A percentile compares a stretch with the other conserved stretches of the same genome.
phyloP scores from a whole-genome alignment of 1,284 basidiomycete genomes.

The Moesziomyces sp. region DNA sequence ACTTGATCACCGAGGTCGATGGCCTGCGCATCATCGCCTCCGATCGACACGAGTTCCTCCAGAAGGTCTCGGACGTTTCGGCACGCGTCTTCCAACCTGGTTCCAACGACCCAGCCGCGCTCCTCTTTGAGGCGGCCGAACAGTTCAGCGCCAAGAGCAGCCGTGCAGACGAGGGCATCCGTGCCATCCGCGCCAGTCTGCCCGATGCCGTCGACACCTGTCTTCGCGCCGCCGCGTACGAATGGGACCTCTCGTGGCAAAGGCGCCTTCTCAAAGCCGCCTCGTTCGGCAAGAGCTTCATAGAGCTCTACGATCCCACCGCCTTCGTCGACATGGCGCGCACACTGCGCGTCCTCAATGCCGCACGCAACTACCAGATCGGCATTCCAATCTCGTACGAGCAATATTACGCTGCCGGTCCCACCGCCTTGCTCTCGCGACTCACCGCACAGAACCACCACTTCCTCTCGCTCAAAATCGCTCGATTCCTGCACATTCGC shows the following conservation, averaged over 20 bases:
- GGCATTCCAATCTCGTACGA: conserved; percentile 92
- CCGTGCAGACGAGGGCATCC: conserved; percentile 91
- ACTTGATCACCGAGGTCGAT: conserved; percentile 85
- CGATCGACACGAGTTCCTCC: conserved; percentile 85
- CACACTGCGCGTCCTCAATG: conserved; percentile 92
- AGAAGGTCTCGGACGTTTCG: conserved; percentile 75
- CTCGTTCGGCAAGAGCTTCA: conserved; percentile 90
- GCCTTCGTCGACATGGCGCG: conserved; percentile 92
- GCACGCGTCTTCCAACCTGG: conserved; percentile 80
- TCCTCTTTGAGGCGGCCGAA: conserved; percentile 90
- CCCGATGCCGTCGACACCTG: conserved; percentile 89
- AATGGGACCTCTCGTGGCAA: conserved; percentile 92
- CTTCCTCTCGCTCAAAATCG: conserved; percentile 90
- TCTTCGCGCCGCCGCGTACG: conserved; percentile 89
- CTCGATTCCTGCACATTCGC: conserved; percentile 81
- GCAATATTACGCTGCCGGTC: conserved; percentile 73
- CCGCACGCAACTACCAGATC: conserved; percentile 87
- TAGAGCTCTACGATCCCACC: conserved; percentile 89
- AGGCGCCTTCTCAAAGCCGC: conserved; percentile 85
- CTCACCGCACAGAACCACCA: conserved; percentile 89
- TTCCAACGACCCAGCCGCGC: conserved; percentile 88
- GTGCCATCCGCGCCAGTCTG: conserved; percentile 80
- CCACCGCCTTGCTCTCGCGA: conserved; percentile 77
- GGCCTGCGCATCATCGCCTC: conserved; percentile 84
- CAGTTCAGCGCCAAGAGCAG: conserved; percentile 84